These are phyloP conservation scores for Diaporthe helianthi DNA, from an alignment of 2,329 filamentous ascomycete species.

Conservation along the genomic window DNA sequence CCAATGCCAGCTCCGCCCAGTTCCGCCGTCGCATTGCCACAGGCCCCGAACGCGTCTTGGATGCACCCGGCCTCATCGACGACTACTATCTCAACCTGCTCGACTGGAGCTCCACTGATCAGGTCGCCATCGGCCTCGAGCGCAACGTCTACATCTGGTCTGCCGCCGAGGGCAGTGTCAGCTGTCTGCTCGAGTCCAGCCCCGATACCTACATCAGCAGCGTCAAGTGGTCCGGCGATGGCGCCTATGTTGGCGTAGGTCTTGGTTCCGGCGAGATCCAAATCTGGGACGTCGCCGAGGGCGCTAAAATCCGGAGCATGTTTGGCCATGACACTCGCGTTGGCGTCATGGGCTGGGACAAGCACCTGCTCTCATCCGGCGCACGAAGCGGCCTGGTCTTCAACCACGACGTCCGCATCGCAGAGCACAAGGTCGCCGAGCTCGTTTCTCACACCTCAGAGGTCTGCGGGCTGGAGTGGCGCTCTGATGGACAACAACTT, in stretches of 20 bases:
- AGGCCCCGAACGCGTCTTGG: slow-evolving; percentile 92
- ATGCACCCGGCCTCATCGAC: slow-evolving; percentile 93
- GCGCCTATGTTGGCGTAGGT: slow-evolving; percentile 94
- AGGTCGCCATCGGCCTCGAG: slow-evolving; percentile 96
- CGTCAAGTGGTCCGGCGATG: slow-evolving; percentile 98
- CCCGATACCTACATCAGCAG: slow-evolving; percentile 96
- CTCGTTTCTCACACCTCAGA: slow-evolving; percentile 97
- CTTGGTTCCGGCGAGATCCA: slow-evolving; percentile 96
- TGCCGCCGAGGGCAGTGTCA: slow-evolving; percentile 88
- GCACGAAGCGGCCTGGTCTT: slow-evolving; percentile 93
- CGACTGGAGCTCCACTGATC: slow-evolving; percentile 97
- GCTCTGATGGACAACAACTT: slow-evolving; percentile 93
- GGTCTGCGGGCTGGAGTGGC: slow-evolving; percentile 98
- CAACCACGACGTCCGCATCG: slow-evolving; percentile 98
- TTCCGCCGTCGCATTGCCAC: slow-evolving; percentile 92
- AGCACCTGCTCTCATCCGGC: slow-evolving; percentile 94
- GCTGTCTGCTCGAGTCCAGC: slow-evolving; percentile 84
- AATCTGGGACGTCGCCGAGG: slow-evolving; percentile 98
- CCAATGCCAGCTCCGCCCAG: slow-evolving; percentile 77
- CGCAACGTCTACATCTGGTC: slow-evolving; percentile 99
- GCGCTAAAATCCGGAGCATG: slow-evolving; percentile 97
- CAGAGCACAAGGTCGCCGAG: slow-evolving; percentile 97
- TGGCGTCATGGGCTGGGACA: slow-evolving; percentile 99
- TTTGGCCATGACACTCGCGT: slow-evolving; percentile 96
- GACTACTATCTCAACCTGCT: slow-evolving; percentile 99